Percentiles rank a stretch among this genome's conserved stretches.
These are phyloP conservation scores for Vaccinium macrocarpon DNA, from an alignment of 148 eudicot species.

Conservation along the genomic window DNA sequence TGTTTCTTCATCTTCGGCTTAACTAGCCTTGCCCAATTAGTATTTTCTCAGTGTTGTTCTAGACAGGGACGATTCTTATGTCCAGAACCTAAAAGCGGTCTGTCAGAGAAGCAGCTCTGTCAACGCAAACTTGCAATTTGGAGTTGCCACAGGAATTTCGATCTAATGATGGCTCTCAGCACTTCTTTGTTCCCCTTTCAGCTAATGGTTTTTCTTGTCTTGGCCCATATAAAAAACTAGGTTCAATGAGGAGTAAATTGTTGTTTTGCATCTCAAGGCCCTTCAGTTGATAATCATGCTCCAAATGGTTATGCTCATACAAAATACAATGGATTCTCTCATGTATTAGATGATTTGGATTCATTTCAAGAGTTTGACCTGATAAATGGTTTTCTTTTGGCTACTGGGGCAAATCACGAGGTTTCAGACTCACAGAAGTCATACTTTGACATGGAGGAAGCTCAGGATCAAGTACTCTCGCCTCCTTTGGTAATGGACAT, in stretches of 20 bases:
- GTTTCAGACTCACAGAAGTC: constrained; percentile 62
- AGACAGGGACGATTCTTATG: constrained; percentile 55
- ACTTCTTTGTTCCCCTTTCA: constrained; percentile 83
- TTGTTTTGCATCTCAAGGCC: constrained; percentile 48
- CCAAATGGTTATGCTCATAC: constrained; percentile 37
- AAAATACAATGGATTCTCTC: constrained; percentile 47
- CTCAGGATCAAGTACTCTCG: constrained; percentile 79
- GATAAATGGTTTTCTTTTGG: constrained; percentile 55
- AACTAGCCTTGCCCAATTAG: neutral
- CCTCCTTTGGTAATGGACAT: constrained; percentile 88
- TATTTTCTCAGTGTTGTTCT: constrained; percentile 25
- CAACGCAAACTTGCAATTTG: constrained; percentile 48
- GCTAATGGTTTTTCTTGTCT: constrained; percentile 61
- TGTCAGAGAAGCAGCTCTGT: constrained; percentile 92
- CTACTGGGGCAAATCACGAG: constrained; percentile 58
- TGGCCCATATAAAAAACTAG: constrained; percentile 51
- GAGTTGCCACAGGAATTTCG: constrained; percentile 74
- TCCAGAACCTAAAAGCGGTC: constrained; percentile 77
- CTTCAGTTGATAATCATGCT: constrained; percentile 43
- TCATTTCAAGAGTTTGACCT: constrained; percentile 60
- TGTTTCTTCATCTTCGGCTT: no score
- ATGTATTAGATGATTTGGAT: constrained; percentile 48
- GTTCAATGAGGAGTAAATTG: constrained; percentile 43
- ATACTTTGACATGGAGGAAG: constrained; percentile 65
- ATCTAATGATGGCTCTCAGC: constrained; percentile 88